These are phyloP conservation scores for Ustilago tritici DNA, from an alignment of 1,284 basidiomycete species.

Conservation along the genomic window DNA sequence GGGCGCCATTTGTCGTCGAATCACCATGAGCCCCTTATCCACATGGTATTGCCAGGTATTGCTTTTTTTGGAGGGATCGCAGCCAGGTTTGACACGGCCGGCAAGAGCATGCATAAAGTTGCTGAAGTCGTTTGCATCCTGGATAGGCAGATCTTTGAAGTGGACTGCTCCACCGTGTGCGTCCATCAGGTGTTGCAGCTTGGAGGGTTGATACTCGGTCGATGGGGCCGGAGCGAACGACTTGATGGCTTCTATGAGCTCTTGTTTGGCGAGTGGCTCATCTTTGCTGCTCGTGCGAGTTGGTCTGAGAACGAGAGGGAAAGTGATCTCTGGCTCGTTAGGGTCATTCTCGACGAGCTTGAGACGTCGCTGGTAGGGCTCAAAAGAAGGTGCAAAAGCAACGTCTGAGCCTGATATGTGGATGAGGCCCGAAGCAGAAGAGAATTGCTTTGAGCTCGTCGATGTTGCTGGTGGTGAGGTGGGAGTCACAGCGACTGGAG, in stretches of 20 bases:
- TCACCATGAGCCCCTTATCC: conserved; percentile 55
- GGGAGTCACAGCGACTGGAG: conserved; percentile 30
- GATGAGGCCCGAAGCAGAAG: conserved; percentile 1
- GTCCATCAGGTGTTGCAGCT: conserved; percentile 33
- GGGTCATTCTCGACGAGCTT: conserved; percentile 26
- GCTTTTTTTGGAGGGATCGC: neutral
- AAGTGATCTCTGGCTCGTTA: conserved; percentile 26
- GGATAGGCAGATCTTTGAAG: conserved; percentile 42
- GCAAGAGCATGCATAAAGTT: conserved; percentile 45
- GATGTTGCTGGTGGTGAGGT: neutral
- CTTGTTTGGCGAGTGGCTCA: neutral
- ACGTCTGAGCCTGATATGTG: conserved; percentile 6
- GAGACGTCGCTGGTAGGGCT: conserved; percentile 38
- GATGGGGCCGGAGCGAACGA: conserved; percentile 17
- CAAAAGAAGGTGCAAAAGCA: conserved; percentile 14
- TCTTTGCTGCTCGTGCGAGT: conserved; percentile 1
- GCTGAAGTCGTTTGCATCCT: conserved; percentile 48
- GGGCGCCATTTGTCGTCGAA: conserved; percentile 37
- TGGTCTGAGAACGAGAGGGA: conserved; percentile 27
- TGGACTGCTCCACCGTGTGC: conserved; percentile 44
- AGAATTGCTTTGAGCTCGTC: conserved; percentile 10
- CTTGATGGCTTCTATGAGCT: conserved; percentile 24
- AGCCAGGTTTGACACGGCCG: neutral
- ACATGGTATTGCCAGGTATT: conserved; percentile 38
- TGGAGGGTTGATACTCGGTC: conserved; percentile 14